Conservation (phyloP, 1,284 basidiomycete species). For the Boletus semigastroideus region DNA sequence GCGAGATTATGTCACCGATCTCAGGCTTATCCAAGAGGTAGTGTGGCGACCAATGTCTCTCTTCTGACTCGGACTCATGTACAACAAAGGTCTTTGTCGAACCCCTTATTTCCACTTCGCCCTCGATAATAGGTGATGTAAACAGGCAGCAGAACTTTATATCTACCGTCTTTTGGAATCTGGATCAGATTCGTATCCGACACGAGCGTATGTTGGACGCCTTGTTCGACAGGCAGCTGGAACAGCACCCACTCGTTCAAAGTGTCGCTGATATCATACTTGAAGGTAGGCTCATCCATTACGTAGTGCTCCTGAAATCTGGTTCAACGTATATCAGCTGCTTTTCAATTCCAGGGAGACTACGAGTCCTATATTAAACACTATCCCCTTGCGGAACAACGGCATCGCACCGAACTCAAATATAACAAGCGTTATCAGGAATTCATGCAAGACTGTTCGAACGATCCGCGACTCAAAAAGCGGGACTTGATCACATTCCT, state of each 20-base stretch:
- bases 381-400: conserved; percentile 78
- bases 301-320: conserved; percentile 7
- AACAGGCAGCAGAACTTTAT: conserved; percentile 58
- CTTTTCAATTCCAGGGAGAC: conserved; percentile 51
- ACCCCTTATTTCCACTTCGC: conserved; percentile 51
- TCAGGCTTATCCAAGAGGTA: conserved; percentile 68
- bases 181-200: conserved; percentile 58
- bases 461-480: conserved; percentile 67
- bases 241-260: conserved; percentile 78
- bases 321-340: conserved; percentile 31
- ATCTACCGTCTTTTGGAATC: conserved; percentile 72
- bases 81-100: conserved; percentile 62
- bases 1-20: conserved; percentile 74
- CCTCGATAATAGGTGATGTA: conserved; percentile 54
- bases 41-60: conserved; percentile 9
- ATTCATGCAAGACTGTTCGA: conserved; percentile 63
- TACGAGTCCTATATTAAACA: conserved; percentile 83
- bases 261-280: conserved; percentile 78
- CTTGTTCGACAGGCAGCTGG: conserved; percentile 70
- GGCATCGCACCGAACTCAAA: conserved; percentile 70
- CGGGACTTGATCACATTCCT: conserved; percentile 80
- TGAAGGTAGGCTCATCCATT: conserved; percentile 47
- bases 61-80: conserved; percentile 5
- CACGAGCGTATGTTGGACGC: conserved; percentile 67
- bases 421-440: conserved; percentile 62